phyloP scores from a whole-genome alignment of 2,329 filamentous ascomycete genomes.

The Stachybotrys elegans region DNA sequence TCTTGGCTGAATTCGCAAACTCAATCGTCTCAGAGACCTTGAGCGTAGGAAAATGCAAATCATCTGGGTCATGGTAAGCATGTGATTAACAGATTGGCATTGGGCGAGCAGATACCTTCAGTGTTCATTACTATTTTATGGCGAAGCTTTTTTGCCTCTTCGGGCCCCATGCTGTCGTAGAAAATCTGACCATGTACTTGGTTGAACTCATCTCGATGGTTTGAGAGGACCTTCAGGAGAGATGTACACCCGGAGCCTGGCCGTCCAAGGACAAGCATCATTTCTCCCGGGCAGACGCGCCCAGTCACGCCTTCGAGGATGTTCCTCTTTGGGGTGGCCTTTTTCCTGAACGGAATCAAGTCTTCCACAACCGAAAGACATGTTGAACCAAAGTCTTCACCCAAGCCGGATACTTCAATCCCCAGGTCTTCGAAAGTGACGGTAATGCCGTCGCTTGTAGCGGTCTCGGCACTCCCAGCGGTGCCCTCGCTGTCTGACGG shows the following conservation, averaged over 20 bases:
- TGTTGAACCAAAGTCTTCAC: slow-evolving; percentile 2
- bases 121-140: slow-evolving; percentile 3
- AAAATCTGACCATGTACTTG: background rate
- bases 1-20: background rate
- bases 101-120: background rate
- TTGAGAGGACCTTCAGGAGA: slow-evolving; percentile 1
- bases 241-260: slow-evolving; percentile 1
- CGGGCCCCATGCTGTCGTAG: background rate
- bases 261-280: slow-evolving; percentile 2
- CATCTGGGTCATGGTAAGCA: background rate
- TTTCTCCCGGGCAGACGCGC: background rate
- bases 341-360: background rate
- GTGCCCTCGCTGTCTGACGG: background rate
- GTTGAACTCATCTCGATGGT: slow-evolving; percentile 1
- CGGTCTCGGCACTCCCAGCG: background rate
- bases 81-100: background rate
- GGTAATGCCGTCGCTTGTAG: background rate
- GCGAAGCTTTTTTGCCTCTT: background rate
- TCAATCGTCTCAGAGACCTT: background rate
- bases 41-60: slow-evolving; percentile 1
- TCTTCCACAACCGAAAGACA: background rate
- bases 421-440: slow-evolving; percentile 2
- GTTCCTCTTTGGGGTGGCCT: background rate
- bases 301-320: slow-evolving; percentile 1
- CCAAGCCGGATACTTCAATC: background rate